These are phyloP conservation scores for Lepiota brunneoincarnata DNA, from an alignment of 768 basidiomycete genomes.

Conservation along the genomic window DNA sequence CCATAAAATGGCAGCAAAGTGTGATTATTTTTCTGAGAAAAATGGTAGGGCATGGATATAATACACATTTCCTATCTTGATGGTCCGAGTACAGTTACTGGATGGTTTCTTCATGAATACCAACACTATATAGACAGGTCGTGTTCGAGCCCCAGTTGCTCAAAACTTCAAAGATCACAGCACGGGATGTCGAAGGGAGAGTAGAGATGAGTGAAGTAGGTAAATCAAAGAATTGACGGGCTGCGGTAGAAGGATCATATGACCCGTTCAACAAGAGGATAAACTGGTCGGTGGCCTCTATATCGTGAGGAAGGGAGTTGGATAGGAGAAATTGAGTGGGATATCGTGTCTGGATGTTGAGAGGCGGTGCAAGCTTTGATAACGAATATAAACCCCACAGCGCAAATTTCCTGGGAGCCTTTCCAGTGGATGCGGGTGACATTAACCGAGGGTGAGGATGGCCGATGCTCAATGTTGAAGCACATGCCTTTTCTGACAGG, in stretches of 20 bases:
- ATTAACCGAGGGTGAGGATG: background rate
- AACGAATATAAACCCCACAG: no score
- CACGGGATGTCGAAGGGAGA: no score
- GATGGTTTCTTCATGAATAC: no score
- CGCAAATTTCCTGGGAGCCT: background rate
- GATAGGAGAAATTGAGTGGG: background rate
- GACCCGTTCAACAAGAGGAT: background rate
- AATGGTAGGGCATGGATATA: no score
- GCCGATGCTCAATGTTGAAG: background rate
- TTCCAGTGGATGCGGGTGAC: background rate
- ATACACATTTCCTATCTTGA: no score
- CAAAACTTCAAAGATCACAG: background rate
- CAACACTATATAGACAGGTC: background rate
- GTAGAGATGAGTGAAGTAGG: no score
- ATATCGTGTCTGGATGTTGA: no score
- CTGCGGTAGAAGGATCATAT: background rate
- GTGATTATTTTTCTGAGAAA: no score
- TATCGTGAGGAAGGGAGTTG: background rate
- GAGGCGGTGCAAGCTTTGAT: no score
- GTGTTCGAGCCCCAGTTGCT: constrained; percentile 1
- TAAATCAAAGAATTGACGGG: no score
- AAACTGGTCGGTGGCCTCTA: background rate
- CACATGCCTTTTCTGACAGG: background rate
- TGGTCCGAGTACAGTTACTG: no score
- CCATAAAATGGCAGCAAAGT: no score